Evolutionary conservation across 345 rosid species (phyloP), one percentile per base, ranked within the genome.

Genomic region (Linum usitatissimum): DNA sequence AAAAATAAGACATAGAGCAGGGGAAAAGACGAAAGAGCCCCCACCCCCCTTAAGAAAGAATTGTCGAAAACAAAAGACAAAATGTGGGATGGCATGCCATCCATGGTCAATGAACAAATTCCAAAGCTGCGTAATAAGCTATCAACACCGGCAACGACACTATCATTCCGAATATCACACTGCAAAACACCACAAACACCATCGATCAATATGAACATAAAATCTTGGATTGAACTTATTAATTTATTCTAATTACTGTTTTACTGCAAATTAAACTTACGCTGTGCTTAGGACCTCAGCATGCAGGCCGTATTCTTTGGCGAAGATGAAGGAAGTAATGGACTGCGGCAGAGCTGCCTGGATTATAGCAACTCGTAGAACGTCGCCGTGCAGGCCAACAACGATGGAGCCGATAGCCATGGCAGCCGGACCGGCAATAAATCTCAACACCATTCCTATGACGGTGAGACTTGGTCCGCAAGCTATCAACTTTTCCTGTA

Each of bases 271-370:
- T 20, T 19, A 8, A 15, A 80, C 91, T 76, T 79, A 88, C 96
- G 96, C 91, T 55, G 91, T 85, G 78, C 91, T 85, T n/a, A 85
- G 72, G 21, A 88, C 91, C 5, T 85, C 82, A 17, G 95, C 86
- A 71, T 87, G 95, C 19, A 87, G 63, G 60, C 81, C 89, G 59
- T 85, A 87, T 68, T 87, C 96, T 56, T 85, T 85, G 21, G 91
- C 96, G 61, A 67, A 85, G 60, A 88, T 76, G 77, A 88, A 85
- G 2, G 91, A 81, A 2, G 87, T 83, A 54, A 88, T 88, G 21
- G 96, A 77, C 17, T 85, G 91, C 40, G 96, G 96, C 53, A 87
- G 30, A 28, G 95, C 95, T 48, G 89, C 95, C 95, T 85, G 91
- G 64, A 88, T 77, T 59, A 88, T 81, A 34, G 89, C 80, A 10